Base-by-base conservation (phyloP, 2,329 filamentous ascomycete genomes). In the Aspergillus sp. region DNA sequence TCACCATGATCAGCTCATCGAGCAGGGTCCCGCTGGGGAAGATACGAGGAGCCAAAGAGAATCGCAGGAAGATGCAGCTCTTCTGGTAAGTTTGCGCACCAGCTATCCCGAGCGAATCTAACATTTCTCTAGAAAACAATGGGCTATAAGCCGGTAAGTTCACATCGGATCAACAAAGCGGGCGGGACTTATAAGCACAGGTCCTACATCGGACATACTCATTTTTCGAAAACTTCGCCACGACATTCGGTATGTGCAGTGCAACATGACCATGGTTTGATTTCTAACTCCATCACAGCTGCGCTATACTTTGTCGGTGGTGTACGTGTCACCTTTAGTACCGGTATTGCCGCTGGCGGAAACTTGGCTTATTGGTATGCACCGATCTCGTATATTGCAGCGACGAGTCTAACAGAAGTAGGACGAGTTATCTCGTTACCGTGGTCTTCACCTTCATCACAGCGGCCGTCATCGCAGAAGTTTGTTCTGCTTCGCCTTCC, bases 251-350 rank as follows among this genome's bases (percentile, higher is more conserved):
- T 85, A 68, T 35, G 73, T 67, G 33, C 17, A 48, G 14, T 21
- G 7, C 21, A 48, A 23, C 21, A 15, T 11, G 35, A 6, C 35
- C 6, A 80, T 59, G 80, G 79, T 2, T 3, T 11, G 9, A 19
- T 31, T 37, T 11, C 59, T 65, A 57, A 64, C 33, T n/a, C 17
- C 11, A 15, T 33, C 19, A 4, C 40, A 86, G 84, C 84, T 60
- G 84, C 84, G 1, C 73, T 86, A 2, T 86, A 86, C 70, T 86
- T 85, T 57, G 79, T 86, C 45, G 84, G 84, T 31, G 84, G 81
- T 58, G 82, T 86, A 40, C 79, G 84, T 41, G 82, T 84, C 2
- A 86, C 84, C 0, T 86, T 84, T 66, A 84, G 81, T n/a, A 86
- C 84, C 11, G 84, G 84, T 60, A 84, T 86, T 39, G 83, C 82